These are phyloP conservation scores for Termitomyces sp. DNA, from an alignment of 1,284 basidiomycete genomes.

Conservation along the genomic window DNA sequence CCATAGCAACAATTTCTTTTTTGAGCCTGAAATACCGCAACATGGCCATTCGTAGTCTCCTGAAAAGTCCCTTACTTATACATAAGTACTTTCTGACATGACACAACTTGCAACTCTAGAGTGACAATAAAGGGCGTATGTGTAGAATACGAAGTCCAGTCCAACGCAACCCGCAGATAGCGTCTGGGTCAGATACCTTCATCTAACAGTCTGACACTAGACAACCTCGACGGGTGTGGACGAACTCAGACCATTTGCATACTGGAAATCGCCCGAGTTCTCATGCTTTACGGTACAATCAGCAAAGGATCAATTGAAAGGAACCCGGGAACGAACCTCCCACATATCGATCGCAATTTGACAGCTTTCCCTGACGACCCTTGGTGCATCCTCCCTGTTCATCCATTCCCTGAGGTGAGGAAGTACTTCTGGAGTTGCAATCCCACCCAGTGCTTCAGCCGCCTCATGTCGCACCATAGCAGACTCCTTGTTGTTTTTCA, in stretches of 20 bases:
- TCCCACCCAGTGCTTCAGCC: constrained; percentile 95
- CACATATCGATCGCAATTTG: constrained; percentile 97
- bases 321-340: constrained; percentile 54
- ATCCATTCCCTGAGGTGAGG: constrained; percentile 87
- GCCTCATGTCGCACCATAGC: constrained; percentile 99
- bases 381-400: constrained; percentile 69
- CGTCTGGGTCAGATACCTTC: neutral
- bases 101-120: too few species aligned
- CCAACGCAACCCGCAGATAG: neutral
- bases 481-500: constrained; percentile 72
- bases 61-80: too few species aligned
- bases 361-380: constrained; percentile 94
- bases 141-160: neutral
- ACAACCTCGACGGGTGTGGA: constrained; percentile 6
- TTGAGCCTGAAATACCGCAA: too few species aligned
- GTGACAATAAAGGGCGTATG: neutral
- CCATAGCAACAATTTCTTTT: too few species aligned
- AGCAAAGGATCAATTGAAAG: constrained; percentile 6
- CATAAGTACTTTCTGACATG: too few species aligned
- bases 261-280: constrained; percentile 88
- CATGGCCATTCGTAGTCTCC: too few species aligned
- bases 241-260: constrained; percentile 42
- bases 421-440: constrained; percentile 89
- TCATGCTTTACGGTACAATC: constrained; percentile 58
- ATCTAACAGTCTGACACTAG: neutral